Evolutionary conservation across 768 basidiomycete genomes (phyloP).

Genomic region (Podaxis rugospora): DNA sequence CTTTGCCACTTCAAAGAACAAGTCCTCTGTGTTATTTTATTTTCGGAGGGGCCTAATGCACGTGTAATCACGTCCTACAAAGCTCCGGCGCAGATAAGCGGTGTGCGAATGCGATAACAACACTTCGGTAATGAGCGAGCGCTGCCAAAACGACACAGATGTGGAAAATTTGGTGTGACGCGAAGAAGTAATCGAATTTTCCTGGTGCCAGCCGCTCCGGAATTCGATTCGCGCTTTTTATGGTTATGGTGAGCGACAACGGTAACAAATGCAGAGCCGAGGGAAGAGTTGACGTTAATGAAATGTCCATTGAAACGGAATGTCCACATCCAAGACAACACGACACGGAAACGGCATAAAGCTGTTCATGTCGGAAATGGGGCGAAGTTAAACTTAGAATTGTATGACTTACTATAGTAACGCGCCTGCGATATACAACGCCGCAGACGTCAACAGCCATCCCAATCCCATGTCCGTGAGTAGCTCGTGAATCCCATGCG

Average conservation of each 20-base stretch:
- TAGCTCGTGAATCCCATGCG: constrained; percentile 53
- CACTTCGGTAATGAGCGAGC: constrained; percentile 55
- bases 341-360: background rate
- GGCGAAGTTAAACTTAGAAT: constrained; percentile 1
- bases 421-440: constrained; percentile 75
- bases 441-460: constrained; percentile 68
- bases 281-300: constrained; percentile 13
- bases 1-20: constrained; percentile 1
- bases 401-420: constrained; percentile 65
- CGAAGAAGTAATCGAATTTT: constrained; percentile 71
- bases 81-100: constrained; percentile 40
- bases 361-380: constrained; percentile 2
- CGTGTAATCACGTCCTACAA: constrained; percentile 19
- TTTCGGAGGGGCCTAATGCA: background rate
- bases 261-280: constrained; percentile 8
- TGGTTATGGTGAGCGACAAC: background rate
- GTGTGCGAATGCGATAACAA: constrained; percentile 55
- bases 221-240: constrained; percentile 71
- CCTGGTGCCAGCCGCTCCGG: constrained; percentile 77
- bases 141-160: constrained; percentile 72
- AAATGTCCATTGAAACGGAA: constrained; percentile 14
- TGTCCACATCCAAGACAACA: constrained; percentile 14
- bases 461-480: constrained; percentile 62
- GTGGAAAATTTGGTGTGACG: constrained; percentile 92
- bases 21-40: background rate